Evolutionary conservation across 2,329 filamentous ascomycete species (phyloP).

Genomic region (Polytolypa hystricis): DNA sequence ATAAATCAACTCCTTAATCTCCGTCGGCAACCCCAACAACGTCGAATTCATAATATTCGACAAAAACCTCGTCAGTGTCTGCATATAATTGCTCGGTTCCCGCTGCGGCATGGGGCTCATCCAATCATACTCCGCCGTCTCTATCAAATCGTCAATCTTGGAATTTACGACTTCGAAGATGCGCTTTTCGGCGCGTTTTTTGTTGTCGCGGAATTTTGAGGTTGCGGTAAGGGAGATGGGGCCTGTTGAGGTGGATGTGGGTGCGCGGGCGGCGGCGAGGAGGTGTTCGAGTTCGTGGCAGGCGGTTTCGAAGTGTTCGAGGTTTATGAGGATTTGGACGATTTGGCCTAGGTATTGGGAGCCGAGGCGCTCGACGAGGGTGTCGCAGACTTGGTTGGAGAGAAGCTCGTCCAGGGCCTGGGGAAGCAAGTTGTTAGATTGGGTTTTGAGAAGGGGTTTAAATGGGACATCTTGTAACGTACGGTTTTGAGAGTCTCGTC

Average conservation of each 20-base stretch:
- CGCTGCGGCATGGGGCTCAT: conserved; percentile 49
- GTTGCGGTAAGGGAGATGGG: conserved; percentile 74
- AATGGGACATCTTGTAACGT: conserved; percentile 12
- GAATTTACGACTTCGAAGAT: conserved; percentile 98
- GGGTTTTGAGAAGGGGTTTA: conserved; percentile 3
- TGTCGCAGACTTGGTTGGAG: conserved; percentile 81
- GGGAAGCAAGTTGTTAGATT: too few species aligned
- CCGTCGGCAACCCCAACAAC: conserved; percentile 78
- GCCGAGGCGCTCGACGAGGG: conserved; percentile 73
- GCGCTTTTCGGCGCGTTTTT: conserved; percentile 91
- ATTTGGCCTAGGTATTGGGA: conserved; percentile 96
- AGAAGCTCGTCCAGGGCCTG: conserved; percentile 91
- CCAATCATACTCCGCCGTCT: conserved; percentile 96
- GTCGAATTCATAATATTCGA: conserved; percentile 96
- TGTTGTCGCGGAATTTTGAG: conserved; percentile 74
- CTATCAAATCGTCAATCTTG: conserved; percentile 94
- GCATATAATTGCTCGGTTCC: conserved; percentile 87
- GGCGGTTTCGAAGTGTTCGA: conserved; percentile 92
- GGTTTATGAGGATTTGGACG: conserved; percentile 93
- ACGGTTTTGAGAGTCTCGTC: conserved; percentile 80
- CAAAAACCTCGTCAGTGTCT: conserved; percentile 83
- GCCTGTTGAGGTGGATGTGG: conserved; percentile 61
- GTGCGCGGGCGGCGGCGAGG: conserved; percentile 72
- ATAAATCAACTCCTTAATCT: conserved; percentile 96
- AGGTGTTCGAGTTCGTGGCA: conserved; percentile 82